Conservation (phyloP, 805 yeast genomes). For the Millerozyma acaciae region DNA sequence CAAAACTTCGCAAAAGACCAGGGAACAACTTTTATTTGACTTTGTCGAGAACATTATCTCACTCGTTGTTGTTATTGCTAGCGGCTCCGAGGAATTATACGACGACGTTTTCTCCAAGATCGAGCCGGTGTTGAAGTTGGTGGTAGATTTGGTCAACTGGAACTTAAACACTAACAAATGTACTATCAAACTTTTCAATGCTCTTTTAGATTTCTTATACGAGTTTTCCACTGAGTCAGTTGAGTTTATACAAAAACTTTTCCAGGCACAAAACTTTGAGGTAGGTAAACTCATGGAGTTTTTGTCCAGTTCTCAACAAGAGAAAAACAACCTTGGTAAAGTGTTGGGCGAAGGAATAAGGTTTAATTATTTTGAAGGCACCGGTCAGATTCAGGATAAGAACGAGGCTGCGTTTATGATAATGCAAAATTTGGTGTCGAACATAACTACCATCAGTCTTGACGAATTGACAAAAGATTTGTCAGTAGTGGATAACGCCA, state of each 20-base stretch:
- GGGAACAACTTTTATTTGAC: constrained; percentile 52
- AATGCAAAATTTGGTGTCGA: constrained; percentile 18
- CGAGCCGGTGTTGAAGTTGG: constrained; percentile 36
- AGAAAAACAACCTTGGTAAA: constrained; percentile 24
- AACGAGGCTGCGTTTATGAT: constrained; percentile 16
- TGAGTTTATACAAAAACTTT: constrained; percentile 43
- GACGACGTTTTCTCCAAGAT: constrained; percentile 45
- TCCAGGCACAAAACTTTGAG: constrained; percentile 9
- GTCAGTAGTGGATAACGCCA: constrained; percentile 31
- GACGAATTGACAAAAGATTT: constrained; percentile 22
- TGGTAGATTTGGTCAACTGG: constrained; percentile 33
- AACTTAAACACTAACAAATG: constrained; percentile 32
- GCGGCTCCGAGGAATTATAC: constrained; percentile 51
- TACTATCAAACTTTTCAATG: constrained; percentile 44
- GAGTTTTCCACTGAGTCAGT: constrained; percentile 58
- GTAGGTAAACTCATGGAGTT: constrained; percentile 15
- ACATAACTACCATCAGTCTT: constrained; percentile 26
- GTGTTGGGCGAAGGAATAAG: constrained; percentile 40
- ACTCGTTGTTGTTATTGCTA: constrained; percentile 60
- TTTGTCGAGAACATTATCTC: constrained; percentile 72
- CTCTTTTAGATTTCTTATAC: constrained; percentile 54
- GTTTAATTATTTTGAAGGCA: constrained; percentile 39
- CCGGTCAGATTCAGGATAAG: constrained; percentile 16
- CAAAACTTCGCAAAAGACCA: constrained; percentile 34
- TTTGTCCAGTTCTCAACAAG: constrained; percentile 1